These are phyloP conservation scores for Colletotrichum sp. DNA, from an alignment of 2,329 filamentous ascomycete genomes.

Conservation along the genomic window DNA sequence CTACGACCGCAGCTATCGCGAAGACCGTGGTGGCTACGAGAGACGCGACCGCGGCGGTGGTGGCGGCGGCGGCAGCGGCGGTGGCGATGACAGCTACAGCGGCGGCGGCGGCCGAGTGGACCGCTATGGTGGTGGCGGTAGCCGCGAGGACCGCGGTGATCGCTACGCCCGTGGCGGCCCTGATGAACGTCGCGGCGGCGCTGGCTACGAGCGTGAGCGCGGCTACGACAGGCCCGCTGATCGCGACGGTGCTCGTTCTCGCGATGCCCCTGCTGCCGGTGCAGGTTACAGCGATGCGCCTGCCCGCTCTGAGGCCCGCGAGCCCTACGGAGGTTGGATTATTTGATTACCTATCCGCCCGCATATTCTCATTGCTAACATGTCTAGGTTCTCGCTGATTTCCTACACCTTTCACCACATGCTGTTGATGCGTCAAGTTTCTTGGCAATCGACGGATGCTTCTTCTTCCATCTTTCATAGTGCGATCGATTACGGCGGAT, in stretches of 20 bases:
- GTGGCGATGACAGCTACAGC: slow-evolving; percentile 36
- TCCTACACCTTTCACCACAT: not conserved
- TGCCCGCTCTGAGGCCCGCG: slow-evolving; percentile 47
- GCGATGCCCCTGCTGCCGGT: slow-evolving; percentile 40
- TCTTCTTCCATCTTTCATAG: slow-evolving; percentile 3
- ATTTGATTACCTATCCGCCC: slow-evolving; percentile 7
- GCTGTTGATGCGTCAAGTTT: not conserved
- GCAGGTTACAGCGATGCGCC: slow-evolving; percentile 46
- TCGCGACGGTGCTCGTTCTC: slow-evolving; percentile 43
- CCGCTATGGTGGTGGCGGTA: slow-evolving; percentile 42
- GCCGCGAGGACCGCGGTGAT: slow-evolving; percentile 44
- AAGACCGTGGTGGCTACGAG: slow-evolving; percentile 58
- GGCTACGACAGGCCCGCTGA: slow-evolving; percentile 31
- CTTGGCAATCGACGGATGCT: not conserved
- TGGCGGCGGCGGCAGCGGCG: slow-evolving; percentile 48
- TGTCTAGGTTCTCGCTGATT: slow-evolving; percentile 30
- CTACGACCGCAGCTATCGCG: slow-evolving; percentile 49
- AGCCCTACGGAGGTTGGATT: slow-evolving; percentile 47
- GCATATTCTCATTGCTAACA: not conserved
- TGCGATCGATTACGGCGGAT: slow-evolving; percentile 22
- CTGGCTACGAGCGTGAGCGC: slow-evolving; percentile 58
- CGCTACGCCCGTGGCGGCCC: slow-evolving; percentile 46
- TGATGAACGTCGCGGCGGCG: slow-evolving; percentile 36
- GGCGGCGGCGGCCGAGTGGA: slow-evolving; percentile 43
- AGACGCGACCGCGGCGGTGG: slow-evolving; percentile 59